Base-by-base conservation (phyloP, 1,139 yeast species). In the Suhomyces guaymorum region DNA sequence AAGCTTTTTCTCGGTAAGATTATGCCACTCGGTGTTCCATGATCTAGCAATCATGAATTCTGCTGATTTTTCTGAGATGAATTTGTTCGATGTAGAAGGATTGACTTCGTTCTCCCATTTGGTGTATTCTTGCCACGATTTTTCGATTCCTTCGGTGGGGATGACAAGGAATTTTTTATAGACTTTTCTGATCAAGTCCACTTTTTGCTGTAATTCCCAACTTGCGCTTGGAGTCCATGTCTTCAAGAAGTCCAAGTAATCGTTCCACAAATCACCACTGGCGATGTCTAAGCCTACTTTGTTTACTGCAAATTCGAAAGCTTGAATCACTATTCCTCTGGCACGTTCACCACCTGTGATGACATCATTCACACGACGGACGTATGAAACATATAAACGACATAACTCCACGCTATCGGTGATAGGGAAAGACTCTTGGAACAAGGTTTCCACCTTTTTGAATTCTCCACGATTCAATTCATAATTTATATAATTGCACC, bases 31-130 rank as follows among this genome's bases (percentile, higher is more conserved):
- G 26, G 78, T 80, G 42, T 79, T 77, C 65, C 87, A 72, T 0
- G 95, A 78, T 46, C 97, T 72, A 1, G 96, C 94, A 42, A 78
- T 80, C 96, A 90, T 87, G 55, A 89, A 92, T n/a, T 79, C 83
- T 3, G 88, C 80, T 11, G 95, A 83, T 44, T 80, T 74, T 49
- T 90, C 97, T 25, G 86, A 82, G 38, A 90, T 80, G 54, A 84
- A 82, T 57, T 88, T 88, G 51, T 95, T 78, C 3, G 97, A 94
- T 5, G 94, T 85, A 16, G 82, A 67, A 19, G 84, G 71, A 53
- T 82, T 85, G 14, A 82, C 63, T 30, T 79, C 83, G 47, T 81
- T 85, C 58, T 92, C 97, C 81, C 95, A 92, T 41, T 73, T 69
- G 20, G 87, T 82, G 57, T 89, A 92, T 32, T 70, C 80, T 39